These are phyloP conservation scores for Thielaviopsis cerberus DNA, from an alignment of 2,329 filamentous ascomycete genomes.

Conservation along the genomic window DNA sequence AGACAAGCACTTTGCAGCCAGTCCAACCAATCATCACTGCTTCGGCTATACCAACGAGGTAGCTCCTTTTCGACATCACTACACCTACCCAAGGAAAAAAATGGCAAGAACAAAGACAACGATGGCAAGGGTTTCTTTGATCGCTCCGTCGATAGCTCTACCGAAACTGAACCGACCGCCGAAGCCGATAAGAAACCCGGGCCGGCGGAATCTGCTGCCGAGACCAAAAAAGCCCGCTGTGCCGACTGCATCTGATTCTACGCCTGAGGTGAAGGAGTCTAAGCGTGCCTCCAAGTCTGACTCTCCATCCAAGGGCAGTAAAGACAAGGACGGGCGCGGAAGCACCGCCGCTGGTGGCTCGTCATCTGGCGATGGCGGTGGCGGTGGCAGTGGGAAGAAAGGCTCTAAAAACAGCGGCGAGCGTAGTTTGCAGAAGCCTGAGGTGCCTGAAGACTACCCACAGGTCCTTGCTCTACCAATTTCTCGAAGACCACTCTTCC, in stretches of 20 bases:
- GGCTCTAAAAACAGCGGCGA: conserved; percentile 51
- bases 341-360: conserved; percentile 40
- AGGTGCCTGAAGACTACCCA: conserved; percentile 85
- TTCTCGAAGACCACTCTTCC: conserved; percentile 79
- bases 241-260: background rate
- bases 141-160: conserved; percentile 28
- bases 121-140: conserved; percentile 29
- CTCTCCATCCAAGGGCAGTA: conserved; percentile 17
- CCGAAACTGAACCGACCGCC: conserved; percentile 34
- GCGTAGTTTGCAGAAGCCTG: conserved; percentile 65
- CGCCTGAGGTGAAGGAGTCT: background rate
- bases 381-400: conserved; percentile 47
- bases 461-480: conserved; percentile 97
- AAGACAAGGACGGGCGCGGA: conserved; percentile 34
- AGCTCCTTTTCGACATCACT: conserved; percentile 9
- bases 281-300: conserved; percentile 6
- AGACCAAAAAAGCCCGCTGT: background rate
- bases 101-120: conserved; percentile 21
- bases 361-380: conserved; percentile 21
- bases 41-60: conserved; percentile 6
- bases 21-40: conserved; percentile 3
- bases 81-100: conserved; percentile 10
- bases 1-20: conserved; percentile 3
- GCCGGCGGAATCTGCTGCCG: background rate
- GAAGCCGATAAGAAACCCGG: conserved; percentile 23